phyloP scores from a whole-genome alignment of 1,139 yeast species.

The Zygosaccharomyces pseudobailii region DNA sequence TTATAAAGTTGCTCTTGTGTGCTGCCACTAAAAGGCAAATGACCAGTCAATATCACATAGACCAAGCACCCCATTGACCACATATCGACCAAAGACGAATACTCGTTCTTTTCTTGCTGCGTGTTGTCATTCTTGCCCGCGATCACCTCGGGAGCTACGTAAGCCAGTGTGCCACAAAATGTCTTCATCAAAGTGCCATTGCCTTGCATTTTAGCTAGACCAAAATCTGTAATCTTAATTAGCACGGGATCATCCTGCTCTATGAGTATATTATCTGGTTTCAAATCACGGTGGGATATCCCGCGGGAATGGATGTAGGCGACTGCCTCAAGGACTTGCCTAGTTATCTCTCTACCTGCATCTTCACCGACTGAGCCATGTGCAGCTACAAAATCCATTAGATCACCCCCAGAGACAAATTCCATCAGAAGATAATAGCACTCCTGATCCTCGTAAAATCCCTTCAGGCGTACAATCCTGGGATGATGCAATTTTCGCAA shows the following conservation, averaged over 20 bases:
- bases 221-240: slow-evolving; percentile 90
- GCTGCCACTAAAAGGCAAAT: slow-evolving; percentile 87
- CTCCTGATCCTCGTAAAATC: slow-evolving; percentile 77
- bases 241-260: slow-evolving; percentile 87
- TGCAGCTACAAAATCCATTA: slow-evolving; percentile 91
- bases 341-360: slow-evolving; percentile 78
- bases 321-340: slow-evolving; percentile 80
- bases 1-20: slow-evolving; percentile 82
- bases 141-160: slow-evolving; percentile 91
- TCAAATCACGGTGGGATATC: slow-evolving; percentile 88
- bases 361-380: slow-evolving; percentile 89
- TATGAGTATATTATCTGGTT: slow-evolving; percentile 87
- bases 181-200: slow-evolving; percentile 78
- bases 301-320: slow-evolving; percentile 84
- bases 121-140: slow-evolving; percentile 51
- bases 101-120: slow-evolving; percentile 40
- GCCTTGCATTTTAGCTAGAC: slow-evolving; percentile 76
- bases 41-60: slow-evolving; percentile 85
- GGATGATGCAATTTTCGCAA: slow-evolving; percentile 75
- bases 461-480: slow-evolving; percentile 74
- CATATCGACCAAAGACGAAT: slow-evolving; percentile 86
- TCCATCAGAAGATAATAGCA: slow-evolving; percentile 90
- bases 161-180: slow-evolving; percentile 86
- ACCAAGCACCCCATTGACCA: slow-evolving; percentile 95
- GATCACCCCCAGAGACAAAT: slow-evolving; percentile 92